These are phyloP conservation scores for Grifola frondosa DNA, from an alignment of 1,284 basidiomycete species.

Conservation along the genomic window DNA sequence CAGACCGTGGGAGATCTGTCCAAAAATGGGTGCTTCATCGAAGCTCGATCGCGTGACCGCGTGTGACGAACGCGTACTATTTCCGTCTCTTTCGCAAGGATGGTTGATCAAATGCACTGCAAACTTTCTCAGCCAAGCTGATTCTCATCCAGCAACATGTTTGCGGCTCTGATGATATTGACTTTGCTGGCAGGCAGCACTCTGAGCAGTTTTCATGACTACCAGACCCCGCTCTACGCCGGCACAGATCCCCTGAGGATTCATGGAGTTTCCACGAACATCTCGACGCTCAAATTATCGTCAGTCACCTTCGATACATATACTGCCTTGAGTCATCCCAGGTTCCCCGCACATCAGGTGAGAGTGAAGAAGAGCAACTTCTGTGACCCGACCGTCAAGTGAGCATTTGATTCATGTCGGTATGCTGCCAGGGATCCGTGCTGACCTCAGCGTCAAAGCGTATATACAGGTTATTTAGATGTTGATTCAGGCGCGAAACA, in stretches of 20 bases:
- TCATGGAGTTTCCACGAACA: slow-evolving; percentile 4
- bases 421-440: not conserved
- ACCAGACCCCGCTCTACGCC: too few species aligned
- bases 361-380: slow-evolving; percentile 60
- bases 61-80: too few species aligned
- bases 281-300: slow-evolving; percentile 20
- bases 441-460: slow-evolving; percentile 29
- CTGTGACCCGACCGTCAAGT: slow-evolving; percentile 67
- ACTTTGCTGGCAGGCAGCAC: not conserved
- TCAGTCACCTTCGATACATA: slow-evolving; percentile 38
- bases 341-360: slow-evolving; percentile 52
- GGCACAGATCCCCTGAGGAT: too few species aligned
- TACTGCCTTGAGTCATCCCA: slow-evolving; percentile 44
- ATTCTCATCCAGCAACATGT: slow-evolving; percentile 13
- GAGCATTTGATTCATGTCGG: slow-evolving; percentile 1
- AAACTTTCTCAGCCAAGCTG: slow-evolving; percentile 5
- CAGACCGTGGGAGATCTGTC: slow-evolving; percentile 16
- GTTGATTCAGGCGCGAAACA: slow-evolving; percentile 60
- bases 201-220: slow-evolving; percentile 5
- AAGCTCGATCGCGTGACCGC: too few species aligned
- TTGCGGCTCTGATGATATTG: slow-evolving; percentile 5
- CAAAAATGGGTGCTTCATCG: not conserved
- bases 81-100: too few species aligned
- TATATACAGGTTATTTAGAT: slow-evolving; percentile 64
- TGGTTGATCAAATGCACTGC: too few species aligned